Evolutionary conservation across 257 asterid species (phyloP).

Genomic region (Verbena officinalis): DNA sequence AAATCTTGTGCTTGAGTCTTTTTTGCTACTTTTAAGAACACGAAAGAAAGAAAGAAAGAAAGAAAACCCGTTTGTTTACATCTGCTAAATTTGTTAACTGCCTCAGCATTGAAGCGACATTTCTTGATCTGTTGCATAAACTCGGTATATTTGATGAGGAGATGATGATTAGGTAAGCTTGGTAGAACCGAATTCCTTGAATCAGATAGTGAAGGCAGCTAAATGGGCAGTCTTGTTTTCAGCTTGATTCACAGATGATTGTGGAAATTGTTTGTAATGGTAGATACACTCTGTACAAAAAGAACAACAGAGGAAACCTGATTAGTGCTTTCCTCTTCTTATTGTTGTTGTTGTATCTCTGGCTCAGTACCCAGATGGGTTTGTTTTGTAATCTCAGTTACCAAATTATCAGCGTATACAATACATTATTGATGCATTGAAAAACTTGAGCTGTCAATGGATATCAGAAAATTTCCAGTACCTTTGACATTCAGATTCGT

Average conservation of each 20-base stretch:
- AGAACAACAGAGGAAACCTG: neutral
- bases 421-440: no score
- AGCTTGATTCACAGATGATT: slow-evolving; percentile 8
- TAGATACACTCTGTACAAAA: slow-evolving; percentile 27
- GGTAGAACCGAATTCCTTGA: slow-evolving; percentile 1
- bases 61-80: slow-evolving; percentile 13
- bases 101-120: neutral
- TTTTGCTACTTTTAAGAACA: slow-evolving; percentile 5
- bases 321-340: neutral
- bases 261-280: no score
- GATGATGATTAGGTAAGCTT: no score
- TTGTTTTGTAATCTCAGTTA: slow-evolving; percentile 15
- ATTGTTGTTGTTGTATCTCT: slow-evolving; percentile 22
- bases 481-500: no score
- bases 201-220: neutral
- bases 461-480: no score
- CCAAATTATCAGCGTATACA: slow-evolving; percentile 15
- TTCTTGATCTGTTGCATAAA: slow-evolving; percentile 13
- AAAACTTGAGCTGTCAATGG: no score
- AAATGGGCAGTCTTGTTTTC: slow-evolving; percentile 3
- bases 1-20: slow-evolving; percentile 37
- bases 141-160: slow-evolving; percentile 10
- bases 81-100: slow-evolving; percentile 21
- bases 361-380: neutral
- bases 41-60: slow-evolving; percentile 1